These are phyloP conservation scores for Rhododendron williamsianum DNA, from an alignment of 148 eudicot genomes.

Conservation along the genomic window DNA sequence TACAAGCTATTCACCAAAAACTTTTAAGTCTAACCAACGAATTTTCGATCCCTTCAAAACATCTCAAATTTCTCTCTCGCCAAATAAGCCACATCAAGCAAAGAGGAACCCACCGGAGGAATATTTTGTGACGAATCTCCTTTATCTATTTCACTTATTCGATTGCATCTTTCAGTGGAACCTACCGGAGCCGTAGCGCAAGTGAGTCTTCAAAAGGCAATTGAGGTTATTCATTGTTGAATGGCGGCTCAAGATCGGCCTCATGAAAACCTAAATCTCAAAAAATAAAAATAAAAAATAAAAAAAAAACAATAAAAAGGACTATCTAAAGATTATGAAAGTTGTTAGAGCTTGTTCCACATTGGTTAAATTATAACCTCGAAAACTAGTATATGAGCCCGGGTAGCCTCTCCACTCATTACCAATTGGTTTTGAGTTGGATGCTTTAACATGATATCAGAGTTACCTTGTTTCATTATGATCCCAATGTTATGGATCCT, in stretches of 20 bases:
- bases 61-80: not conserved
- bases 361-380: not conserved
- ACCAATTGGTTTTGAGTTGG: no score
- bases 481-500: no score
- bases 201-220: not conserved
- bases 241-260: not conserved
- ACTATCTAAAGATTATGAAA: not conserved
- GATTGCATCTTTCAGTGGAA: not conserved
- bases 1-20: no score
- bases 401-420: not conserved
- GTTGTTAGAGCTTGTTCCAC: not conserved
- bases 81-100: not conserved
- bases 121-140: not conserved
- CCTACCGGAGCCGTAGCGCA: not conserved
- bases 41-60: not conserved
- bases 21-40: no score
- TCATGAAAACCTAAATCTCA: not conserved
- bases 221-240: not conserved
- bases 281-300: no score
- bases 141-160: not conserved
- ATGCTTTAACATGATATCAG: no score
- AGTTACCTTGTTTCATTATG: no score
- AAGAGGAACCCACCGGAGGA: not conserved
- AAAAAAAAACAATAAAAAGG: not conserved
- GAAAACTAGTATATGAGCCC: not conserved